Conservation (phyloP, 108 stramenopile genomes). For the Aureococcus anophagefferens region DNA sequence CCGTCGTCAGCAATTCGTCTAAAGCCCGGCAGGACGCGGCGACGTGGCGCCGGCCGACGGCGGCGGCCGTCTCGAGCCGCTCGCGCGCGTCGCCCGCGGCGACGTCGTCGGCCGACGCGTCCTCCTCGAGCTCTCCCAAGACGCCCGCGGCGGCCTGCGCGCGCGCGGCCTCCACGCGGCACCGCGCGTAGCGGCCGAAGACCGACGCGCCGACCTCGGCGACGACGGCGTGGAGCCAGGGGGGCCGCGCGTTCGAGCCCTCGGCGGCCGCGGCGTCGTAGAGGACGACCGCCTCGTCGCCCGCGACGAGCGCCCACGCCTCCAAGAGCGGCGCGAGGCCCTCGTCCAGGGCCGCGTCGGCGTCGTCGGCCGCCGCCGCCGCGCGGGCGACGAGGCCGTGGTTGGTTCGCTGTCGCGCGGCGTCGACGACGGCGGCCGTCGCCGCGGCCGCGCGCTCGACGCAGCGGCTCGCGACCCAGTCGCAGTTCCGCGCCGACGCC, state of each 20-base stretch:
- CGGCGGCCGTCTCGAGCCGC: not conserved
- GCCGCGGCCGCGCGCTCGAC: too few relatives aligned
- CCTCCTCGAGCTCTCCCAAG: not conserved
- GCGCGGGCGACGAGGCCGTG: too few relatives aligned
- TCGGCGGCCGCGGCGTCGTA: not conserved
- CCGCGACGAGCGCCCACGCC: not conserved
- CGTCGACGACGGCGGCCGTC: too few relatives aligned
- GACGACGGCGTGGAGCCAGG: not conserved
- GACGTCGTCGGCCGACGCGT: not conserved
- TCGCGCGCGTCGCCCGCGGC: not conserved
- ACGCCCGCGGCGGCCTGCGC: not conserved
- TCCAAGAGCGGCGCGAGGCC: not conserved
- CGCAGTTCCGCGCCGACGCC: too few relatives aligned
- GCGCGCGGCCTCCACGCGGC: not conserved
- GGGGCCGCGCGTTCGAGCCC: not conserved
- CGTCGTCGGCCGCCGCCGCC: not conserved
- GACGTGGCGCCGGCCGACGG: not conserved
- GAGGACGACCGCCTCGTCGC: not conserved
- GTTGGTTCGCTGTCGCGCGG: too few relatives aligned
- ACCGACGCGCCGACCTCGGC: not conserved
- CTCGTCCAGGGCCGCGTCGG: not conserved
- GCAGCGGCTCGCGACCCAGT: too few relatives aligned
- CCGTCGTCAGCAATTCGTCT: not conserved
- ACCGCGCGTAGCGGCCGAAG: not conserved
- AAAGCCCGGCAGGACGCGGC: not conserved